phyloP scores from a whole-genome alignment of 202 grass and related monocot species.

The Dendrocalamus latiflorus region DNA sequence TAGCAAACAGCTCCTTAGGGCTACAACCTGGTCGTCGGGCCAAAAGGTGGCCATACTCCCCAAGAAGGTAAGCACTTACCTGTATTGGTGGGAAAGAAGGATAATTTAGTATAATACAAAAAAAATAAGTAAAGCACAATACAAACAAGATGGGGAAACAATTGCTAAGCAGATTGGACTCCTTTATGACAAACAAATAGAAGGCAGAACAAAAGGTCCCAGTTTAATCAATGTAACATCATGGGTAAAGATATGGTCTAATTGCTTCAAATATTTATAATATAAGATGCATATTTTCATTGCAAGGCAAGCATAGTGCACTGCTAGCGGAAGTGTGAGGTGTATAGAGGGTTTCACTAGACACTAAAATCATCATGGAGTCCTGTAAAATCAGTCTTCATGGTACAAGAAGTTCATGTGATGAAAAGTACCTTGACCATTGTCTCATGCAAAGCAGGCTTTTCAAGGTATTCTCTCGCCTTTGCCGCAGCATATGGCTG shows the following conservation, averaged over 20 bases:
- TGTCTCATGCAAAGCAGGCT: conserved; percentile 99
- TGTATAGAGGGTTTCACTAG: background rate
- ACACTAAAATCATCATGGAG: conserved; percentile 7
- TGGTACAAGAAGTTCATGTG: conserved; percentile 18
- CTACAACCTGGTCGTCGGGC: conserved; percentile 81
- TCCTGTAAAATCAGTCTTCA: background rate
- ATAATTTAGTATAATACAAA: background rate
- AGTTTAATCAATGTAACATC: conserved; percentile 9
- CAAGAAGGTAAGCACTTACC: conserved; percentile 98
- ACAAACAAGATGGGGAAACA: background rate
- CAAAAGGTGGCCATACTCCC: conserved; percentile 98
- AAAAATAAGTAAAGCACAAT: background rate
- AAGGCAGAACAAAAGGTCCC: conserved; percentile 14
- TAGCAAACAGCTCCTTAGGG: conserved; percentile 88
- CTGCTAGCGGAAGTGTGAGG: background rate
- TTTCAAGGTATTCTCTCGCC: conserved; percentile 94
- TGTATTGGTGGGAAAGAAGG: conserved; percentile 34
- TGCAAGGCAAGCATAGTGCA: conserved; percentile 3
- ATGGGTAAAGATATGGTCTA: background rate
- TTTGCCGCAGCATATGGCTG: conserved; percentile 95
- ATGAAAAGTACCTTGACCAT: conserved; percentile 92
- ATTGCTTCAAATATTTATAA: background rate
- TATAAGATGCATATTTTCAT: background rate
- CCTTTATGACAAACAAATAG: conserved; percentile 9
- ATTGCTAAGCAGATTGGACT: conserved; percentile 15